Conservation (phyloP, 2,329 filamentous ascomycete genomes). For the Macrophomina phaseolina region DNA sequence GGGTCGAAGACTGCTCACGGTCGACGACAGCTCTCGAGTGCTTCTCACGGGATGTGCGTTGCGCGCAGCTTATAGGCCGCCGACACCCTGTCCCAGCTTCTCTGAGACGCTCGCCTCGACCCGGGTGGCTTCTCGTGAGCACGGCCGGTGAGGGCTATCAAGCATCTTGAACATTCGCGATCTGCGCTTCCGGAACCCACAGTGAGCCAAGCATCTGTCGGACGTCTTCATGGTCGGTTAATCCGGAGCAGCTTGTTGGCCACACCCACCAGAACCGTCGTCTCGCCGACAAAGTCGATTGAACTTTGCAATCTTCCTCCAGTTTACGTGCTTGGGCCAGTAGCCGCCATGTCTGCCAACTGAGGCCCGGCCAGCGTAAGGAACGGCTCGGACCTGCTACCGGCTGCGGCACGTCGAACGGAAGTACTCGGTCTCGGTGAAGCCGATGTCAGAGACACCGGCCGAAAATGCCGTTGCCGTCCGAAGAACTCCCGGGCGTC, state of each 20-base stretch:
- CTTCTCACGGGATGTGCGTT: neutral
- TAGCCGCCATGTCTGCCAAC: neutral
- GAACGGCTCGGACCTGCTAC: neutral
- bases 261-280: too few relatives aligned
- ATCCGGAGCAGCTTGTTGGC: too few relatives aligned
- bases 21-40: neutral
- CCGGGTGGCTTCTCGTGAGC: neutral
- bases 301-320: too few relatives aligned
- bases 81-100: neutral
- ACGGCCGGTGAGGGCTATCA: neutral
- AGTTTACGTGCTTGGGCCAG: too few relatives aligned
- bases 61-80: neutral
- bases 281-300: too few relatives aligned
- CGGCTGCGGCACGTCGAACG: neutral
- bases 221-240: neutral
- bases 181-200: neutral
- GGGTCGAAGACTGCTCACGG: neutral
- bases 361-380: neutral
- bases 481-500: constrained; percentile 10
- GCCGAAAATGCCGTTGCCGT: neutral
- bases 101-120: neutral
- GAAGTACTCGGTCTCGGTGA: neutral
- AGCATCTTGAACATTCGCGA: constrained; percentile 9
- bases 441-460: neutral
- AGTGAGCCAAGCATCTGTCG: neutral